These are phyloP conservation scores for Amyloporia xantha DNA, from an alignment of 768 basidiomycete species.

Conservation along the genomic window DNA sequence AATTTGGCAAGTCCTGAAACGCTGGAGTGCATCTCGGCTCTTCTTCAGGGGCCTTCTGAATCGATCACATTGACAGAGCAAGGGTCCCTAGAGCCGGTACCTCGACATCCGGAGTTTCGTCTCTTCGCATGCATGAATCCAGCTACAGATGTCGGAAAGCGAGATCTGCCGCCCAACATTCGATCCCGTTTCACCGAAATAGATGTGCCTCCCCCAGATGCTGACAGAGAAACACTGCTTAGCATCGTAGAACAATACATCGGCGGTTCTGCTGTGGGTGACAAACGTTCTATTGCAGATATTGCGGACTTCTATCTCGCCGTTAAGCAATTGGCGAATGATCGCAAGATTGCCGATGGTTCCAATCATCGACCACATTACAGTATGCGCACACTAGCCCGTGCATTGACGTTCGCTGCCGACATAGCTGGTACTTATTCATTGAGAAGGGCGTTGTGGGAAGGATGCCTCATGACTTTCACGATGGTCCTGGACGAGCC, in stretches of 20 bases:
- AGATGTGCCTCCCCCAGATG: constrained; percentile 90
- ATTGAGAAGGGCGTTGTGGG: constrained; percentile 85
- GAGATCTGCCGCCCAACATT: constrained; percentile 88
- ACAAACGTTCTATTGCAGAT: constrained; percentile 83
- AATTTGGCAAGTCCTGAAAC: constrained; percentile 94
- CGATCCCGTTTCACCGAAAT: constrained; percentile 92
- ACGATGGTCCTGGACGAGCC: constrained; percentile 84
- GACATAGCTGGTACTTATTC: constrained; percentile 74
- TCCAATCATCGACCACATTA: constrained; percentile 91
- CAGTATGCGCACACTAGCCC: constrained; percentile 92
- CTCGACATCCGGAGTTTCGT: constrained; percentile 91
- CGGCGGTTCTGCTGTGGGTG: constrained; percentile 72
- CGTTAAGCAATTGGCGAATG: constrained; percentile 69
- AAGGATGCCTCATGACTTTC: constrained; percentile 96
- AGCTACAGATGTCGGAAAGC: constrained; percentile 97
- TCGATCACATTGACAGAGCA: constrained; percentile 93
- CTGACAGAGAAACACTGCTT: constrained; percentile 83
- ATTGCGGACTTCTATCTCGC: constrained; percentile 85
- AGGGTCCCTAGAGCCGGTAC: constrained; percentile 83
- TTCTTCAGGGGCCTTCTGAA: constrained; percentile 77
- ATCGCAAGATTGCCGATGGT: constrained; percentile 83
- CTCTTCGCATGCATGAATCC: constrained; percentile 99
- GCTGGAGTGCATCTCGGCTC: constrained; percentile 83
- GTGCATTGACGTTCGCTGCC: constrained; percentile 85
- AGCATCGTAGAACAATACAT: constrained; percentile 88